These are phyloP conservation scores for Ogataea saltuana DNA, from an alignment of 805 yeast species.

Conservation along the genomic window DNA sequence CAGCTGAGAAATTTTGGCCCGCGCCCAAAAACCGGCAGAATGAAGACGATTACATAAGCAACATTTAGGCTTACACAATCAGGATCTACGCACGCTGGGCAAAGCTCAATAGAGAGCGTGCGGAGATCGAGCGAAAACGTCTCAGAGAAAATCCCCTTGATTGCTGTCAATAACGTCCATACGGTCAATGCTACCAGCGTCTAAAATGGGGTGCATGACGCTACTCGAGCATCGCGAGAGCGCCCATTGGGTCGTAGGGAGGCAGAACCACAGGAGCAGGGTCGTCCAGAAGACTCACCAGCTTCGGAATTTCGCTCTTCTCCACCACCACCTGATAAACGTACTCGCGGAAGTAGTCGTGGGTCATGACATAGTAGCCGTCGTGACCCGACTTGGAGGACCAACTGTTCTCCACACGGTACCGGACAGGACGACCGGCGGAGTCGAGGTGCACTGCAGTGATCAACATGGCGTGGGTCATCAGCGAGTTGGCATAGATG, in stretches of 20 bases:
- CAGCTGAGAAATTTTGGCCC: too few species aligned
- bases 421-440: slow-evolving; percentile 59
- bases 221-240: slow-evolving; percentile 47
- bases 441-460: slow-evolving; percentile 78
- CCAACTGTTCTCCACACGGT: slow-evolving; percentile 80
- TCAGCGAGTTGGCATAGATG: slow-evolving; percentile 65
- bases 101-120: too few species aligned
- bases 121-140: too few species aligned
- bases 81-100: too few species aligned
- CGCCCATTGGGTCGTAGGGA: slow-evolving; percentile 82
- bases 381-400: slow-evolving; percentile 66
- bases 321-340: slow-evolving; percentile 72
- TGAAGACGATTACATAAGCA: too few species aligned
- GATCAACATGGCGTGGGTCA: slow-evolving; percentile 91
- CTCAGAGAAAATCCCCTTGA: too few species aligned
- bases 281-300: slow-evolving; percentile 43
- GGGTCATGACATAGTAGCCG: slow-evolving; percentile 72
- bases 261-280: slow-evolving; percentile 57
- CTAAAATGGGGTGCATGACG: background rate
- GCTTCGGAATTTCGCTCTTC: slow-evolving; percentile 45
- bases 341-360: slow-evolving; percentile 71
- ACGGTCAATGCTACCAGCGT: too few species aligned
- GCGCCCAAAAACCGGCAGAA: too few species aligned
- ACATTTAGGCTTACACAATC: too few species aligned
- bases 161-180: too few species aligned